A percentile compares a stretch with the other conserved stretches of the same genome.
Conservation (phyloP, 352 stramenopile species). For the Phytopythium aichiense region DNA sequence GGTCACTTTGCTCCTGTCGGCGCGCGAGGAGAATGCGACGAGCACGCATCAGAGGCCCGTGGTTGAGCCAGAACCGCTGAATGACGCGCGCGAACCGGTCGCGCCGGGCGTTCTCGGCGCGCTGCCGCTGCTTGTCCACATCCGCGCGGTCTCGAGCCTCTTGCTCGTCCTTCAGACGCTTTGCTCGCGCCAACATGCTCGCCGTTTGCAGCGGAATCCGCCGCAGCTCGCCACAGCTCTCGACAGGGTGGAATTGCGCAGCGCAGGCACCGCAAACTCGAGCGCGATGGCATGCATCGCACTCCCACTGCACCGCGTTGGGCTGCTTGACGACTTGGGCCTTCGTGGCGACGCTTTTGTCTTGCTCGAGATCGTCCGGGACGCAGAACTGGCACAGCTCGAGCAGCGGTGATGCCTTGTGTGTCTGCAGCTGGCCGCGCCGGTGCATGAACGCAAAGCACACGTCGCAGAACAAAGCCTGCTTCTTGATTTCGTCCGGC, state of each 20-base stretch:
- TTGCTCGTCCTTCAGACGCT: constrained; percentile 28
- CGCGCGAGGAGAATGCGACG: constrained; percentile 15
- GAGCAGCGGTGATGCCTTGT: constrained; percentile 34
- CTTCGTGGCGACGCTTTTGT: neutral
- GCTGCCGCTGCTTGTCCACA: constrained; percentile 34
- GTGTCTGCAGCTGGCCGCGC: constrained; percentile 34
- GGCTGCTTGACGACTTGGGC: neutral
- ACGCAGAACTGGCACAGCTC: constrained; percentile 43
- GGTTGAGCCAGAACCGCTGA: constrained; percentile 49
- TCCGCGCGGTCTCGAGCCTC: constrained; percentile 43
- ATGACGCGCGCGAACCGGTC: constrained; percentile 30
- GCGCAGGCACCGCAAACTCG: constrained; percentile 48
- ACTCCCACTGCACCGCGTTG: constrained; percentile 50
- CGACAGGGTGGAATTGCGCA: constrained; percentile 26
- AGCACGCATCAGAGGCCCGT: constrained; percentile 30
- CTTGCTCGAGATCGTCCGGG: constrained; percentile 9
- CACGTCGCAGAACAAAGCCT: constrained; percentile 56
- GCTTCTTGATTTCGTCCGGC: constrained; percentile 8
- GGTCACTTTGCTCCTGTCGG: constrained; percentile 21
- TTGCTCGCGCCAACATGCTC: constrained; percentile 29
- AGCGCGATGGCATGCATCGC: constrained; percentile 17
- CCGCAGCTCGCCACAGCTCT: constrained; percentile 40
- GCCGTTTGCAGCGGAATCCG: constrained; percentile 31
- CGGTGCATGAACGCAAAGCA: constrained; percentile 58
- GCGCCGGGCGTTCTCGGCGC: constrained; percentile 18